Evolutionary conservation across 257 asterid species (phyloP), one percentile per base, ranked within the genome.

Genomic region (Gynochthodes officinalis): DNA sequence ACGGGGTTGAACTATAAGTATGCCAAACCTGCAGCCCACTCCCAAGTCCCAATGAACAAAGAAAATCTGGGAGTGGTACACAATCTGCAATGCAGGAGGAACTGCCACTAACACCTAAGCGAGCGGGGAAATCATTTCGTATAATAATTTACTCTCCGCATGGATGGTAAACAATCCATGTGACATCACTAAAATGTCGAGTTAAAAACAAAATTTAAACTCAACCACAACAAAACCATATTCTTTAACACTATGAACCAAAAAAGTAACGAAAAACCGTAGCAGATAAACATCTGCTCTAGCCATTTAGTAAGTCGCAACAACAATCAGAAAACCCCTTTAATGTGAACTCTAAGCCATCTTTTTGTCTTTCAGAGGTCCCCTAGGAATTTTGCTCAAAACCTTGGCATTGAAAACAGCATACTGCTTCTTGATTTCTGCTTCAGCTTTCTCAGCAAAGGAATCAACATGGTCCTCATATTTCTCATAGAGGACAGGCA

Each of bases 361-460:
- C 83, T 90, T 90, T 87, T 89, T 87, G 76, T 76, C 88, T 80
- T 81, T 84, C 75, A 84, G 76, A 1, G 89, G 74, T 21, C 90
- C 87, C 83, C 78, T 85, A 0, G 98, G 98, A 28, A 90, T 86
- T 78, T 89, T 90, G 84, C 96, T 89, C 81, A 90, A 78, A 61
- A 87, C 91, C 85, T 90, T 89, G 21, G 63, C 90, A 69, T 92
- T 64, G 67, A 92, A 89, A 61, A 87, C 89, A 2, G 83, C 90
- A 79, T 84, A 92, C 70, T 90, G 98, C 81, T 90, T 92, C 82
- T 89, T 92, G 69, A 92, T 46, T 88, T 92, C 97, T 12, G 75
- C 81, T 83, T 84, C 95, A 21, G 93, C 97, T 82, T 90, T 92
- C 93, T 90, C 98, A 50, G 91, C 96, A 72, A 90, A 84, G 61